Base-by-base conservation (phyloP, 345 rosid species). In the Schrenkiella parvula region DNA sequence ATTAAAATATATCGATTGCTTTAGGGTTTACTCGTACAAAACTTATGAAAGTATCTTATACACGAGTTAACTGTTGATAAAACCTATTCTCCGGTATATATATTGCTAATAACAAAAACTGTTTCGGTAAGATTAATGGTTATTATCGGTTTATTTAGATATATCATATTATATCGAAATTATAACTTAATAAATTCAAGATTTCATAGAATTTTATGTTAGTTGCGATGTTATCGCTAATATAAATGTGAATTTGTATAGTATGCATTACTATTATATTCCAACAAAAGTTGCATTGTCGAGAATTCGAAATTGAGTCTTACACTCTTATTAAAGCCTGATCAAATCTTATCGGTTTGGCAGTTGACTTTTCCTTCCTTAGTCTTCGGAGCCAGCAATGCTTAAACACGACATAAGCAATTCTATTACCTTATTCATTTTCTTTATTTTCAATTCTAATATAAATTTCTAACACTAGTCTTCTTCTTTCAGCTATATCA, bases 291-390 rank as follows among this genome's bases (percentile, higher is more conserved):
- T 68, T 55, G 53, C 43, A 54, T 52, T 10, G 22, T 32, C 38
- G 38, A 52, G 52, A 46, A 56, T 22, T 58, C 57, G 47, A 21
- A 68, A 68, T 43, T 69, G 73, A 69, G 28, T 43, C 66, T 69
- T 43, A 5, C 66, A 70, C 74, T 57, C 73, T 43, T 66, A 34
- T 17, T 4, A 4, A 23, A 28, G 32, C 4, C 15, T 59, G 75
- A 59, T 31, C 51, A 71, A 48, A 60, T 26, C 41, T 4, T 17
- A 60, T 59, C 6, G 25, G 28, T 35, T 47, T 60, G 51, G 60
- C 60, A 41, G 32, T 71, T 50, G 60, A 71, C 68, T 8, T 70
- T 60, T 28, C 5, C 15, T 25, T 1, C 37, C 32, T 60, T 9
- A 29, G 41, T 37, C 51, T 60, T 25, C 5, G 68, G 75, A 60